A percentile compares a stretch with the other conserved stretches of the same genome.
phyloP scores from a whole-genome alignment of 345 rosid species.

The Populus euphratica region DNA sequence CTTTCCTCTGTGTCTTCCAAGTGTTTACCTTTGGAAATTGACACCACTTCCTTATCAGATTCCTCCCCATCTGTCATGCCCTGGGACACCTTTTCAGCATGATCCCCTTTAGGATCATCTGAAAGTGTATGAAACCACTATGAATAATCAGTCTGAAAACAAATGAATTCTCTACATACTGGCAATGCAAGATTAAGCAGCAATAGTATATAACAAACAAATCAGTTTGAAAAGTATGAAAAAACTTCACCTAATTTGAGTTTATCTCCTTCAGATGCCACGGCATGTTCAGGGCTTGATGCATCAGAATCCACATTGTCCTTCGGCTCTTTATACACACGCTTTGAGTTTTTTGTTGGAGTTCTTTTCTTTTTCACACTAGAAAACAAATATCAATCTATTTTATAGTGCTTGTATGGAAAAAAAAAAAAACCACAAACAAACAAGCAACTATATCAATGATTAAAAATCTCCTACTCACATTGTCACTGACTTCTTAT shows the following conservation, averaged over 20 bases:
- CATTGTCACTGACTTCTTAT: constrained; percentile 46
- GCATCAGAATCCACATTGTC: constrained; percentile 42
- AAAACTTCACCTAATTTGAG: constrained; percentile 36
- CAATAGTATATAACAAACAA: background rate
- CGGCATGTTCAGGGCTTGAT: constrained; percentile 36
- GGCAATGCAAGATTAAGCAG: background rate
- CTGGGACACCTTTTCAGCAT: constrained; percentile 32
- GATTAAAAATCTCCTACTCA: constrained; percentile 33
- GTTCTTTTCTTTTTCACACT: constrained; percentile 83
- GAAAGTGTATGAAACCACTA: constrained; percentile 5
- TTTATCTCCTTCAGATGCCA: constrained; percentile 23
- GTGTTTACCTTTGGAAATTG: constrained; percentile 34
- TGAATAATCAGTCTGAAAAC: background rate
- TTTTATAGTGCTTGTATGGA: background rate
- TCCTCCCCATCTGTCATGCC: constrained; percentile 28
- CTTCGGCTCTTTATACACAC: constrained; percentile 33
- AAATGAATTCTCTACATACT: background rate
- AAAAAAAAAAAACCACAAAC: background rate
- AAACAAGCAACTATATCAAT: constrained; percentile 5
- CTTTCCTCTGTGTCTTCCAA: constrained; percentile 36
- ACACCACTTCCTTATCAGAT: constrained; percentile 41
- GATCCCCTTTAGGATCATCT: constrained; percentile 45
- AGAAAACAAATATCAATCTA: constrained; percentile 14
- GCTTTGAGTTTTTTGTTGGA: constrained; percentile 61
- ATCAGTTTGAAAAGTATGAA: background rate